phyloP scores from a whole-genome alignment of 768 basidiomycete species.

The Artomyces pyxidatus region DNA sequence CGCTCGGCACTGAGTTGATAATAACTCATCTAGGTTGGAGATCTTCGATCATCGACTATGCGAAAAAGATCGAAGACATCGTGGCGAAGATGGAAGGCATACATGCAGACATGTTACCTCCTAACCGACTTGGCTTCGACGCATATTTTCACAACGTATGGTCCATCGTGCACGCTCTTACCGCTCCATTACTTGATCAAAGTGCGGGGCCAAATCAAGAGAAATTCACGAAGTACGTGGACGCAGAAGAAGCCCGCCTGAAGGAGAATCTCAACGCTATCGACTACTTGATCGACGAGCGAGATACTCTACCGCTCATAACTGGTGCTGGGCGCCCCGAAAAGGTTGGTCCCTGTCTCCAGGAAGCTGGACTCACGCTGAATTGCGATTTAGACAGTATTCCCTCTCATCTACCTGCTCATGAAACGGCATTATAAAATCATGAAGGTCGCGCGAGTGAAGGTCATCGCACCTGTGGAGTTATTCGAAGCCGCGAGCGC shows the following conservation, averaged over 20 bases:
- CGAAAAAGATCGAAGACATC: neutral
- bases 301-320: slow-evolving; percentile 18
- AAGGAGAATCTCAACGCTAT: slow-evolving; percentile 15
- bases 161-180: neutral
- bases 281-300: slow-evolving; percentile 20
- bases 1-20: neutral
- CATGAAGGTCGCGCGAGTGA: neutral
- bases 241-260: slow-evolving; percentile 18
- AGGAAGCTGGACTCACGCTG: neutral
- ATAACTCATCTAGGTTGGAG: neutral
- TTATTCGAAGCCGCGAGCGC: neutral
- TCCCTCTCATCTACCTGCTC: slow-evolving; percentile 5
- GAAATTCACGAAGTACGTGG: slow-evolving; percentile 15
- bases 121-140: neutral
- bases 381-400: neutral
- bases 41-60: neutral
- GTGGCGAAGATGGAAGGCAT: neutral
- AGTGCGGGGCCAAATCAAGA: neutral
- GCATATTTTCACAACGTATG: neutral
- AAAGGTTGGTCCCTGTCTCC: slow-evolving; percentile 10
- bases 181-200: neutral
- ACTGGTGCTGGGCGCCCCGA: slow-evolving; percentile 18
- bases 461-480: slow-evolving; percentile 3
- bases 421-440: slow-evolving; percentile 8
- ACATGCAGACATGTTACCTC: neutral